Conservation (phyloP, 2,329 filamentous ascomycete genomes). For the Didymella pinodella region DNA sequence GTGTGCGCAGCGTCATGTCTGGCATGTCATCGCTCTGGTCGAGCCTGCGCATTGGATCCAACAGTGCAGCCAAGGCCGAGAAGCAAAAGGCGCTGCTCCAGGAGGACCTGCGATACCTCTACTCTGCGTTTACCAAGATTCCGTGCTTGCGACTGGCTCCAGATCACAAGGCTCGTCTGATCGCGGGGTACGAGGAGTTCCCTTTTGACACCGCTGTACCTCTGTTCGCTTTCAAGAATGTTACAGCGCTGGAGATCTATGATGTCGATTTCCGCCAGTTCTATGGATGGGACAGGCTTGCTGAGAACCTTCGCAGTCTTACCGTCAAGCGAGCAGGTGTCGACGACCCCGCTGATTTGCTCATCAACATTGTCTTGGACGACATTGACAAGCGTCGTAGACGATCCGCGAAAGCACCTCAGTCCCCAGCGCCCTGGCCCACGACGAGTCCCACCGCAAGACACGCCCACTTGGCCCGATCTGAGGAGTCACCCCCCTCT, state of each 20-base stretch:
- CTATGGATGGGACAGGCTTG: slow-evolving; percentile 93
- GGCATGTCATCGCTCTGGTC: slow-evolving; percentile 95
- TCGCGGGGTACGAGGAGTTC: slow-evolving; percentile 95
- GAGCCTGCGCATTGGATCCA: slow-evolving; percentile 82
- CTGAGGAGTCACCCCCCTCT: slow-evolving; percentile 68
- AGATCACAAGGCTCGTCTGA: slow-evolving; percentile 90
- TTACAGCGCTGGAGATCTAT: slow-evolving; percentile 91
- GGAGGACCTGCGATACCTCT: slow-evolving; percentile 91
- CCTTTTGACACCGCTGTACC: slow-evolving; percentile 97
- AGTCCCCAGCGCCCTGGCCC: slow-evolving; percentile 76
- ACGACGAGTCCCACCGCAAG: slow-evolving; percentile 68
- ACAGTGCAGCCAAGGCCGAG: slow-evolving; percentile 82
- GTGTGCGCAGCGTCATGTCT: slow-evolving; percentile 96
- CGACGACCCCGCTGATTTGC: slow-evolving; percentile 87
- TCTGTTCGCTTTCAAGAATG: slow-evolving; percentile 95
- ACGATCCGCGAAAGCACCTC: slow-evolving; percentile 84
- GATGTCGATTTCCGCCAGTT: slow-evolving; percentile 97
- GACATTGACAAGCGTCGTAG: slow-evolving; percentile 93
- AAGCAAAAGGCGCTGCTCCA: slow-evolving; percentile 86
- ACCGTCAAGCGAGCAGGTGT: slow-evolving; percentile 87
- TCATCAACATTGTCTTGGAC: slow-evolving; percentile 92
- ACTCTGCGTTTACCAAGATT: slow-evolving; percentile 98
- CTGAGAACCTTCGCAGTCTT: slow-evolving; percentile 89
- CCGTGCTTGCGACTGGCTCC: slow-evolving; percentile 87
- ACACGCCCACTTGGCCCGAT: slow-evolving; percentile 71